Evolutionary conservation across 805 yeast genomes (phyloP), one percentile per base, ranked within the genome.

Genomic region (Candida tallmaniae): DNA sequence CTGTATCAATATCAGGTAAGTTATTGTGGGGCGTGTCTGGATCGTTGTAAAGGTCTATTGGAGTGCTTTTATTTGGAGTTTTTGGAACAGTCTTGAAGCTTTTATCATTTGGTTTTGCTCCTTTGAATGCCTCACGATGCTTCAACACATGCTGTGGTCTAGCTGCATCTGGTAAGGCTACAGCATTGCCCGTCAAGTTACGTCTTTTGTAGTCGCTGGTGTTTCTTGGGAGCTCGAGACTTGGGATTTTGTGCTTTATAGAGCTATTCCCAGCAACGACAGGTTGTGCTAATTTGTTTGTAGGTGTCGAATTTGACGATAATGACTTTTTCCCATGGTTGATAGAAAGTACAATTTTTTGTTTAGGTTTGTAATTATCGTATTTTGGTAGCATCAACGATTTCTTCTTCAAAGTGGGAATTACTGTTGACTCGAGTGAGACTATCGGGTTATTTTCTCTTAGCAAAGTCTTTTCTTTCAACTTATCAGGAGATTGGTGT

Each of bases 1-100:
- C 72, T 2, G 69, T 61, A 2, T 57, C 60, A 19, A 66, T 62
- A 16, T 65, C 68, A 1, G 72, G 72, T 14, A 66, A 50, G 15
- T 27, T 7, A 17, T 46, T 45, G 4, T 54, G 52, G 9, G 50
- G 40, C 23, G 27, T 34, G 5, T 23, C 20, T 10, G 12, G 13
- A 21, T 32, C 33, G 16, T 27, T 22, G 6, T 12, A 26, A 22
- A 31, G 17, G n/a, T 34, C 31, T 15, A 36, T 27, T 8, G 28
- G 29, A 3, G 29, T 16, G 6, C 19, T 13, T n/a, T 23, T 23
- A 4, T 16, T 23, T 18, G 39, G 39, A n/a, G 39, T 31, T 13
- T 28, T 36, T 2, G 32, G 29, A 15, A 31, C 28, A 22, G 27
- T 22, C 12, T 35, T 34, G 37, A 29, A 34, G 16, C n/a, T 34